Evolutionary conservation across 768 basidiomycete species (phyloP), one percentile per base, ranked within the genome.

Genomic region (Lactarius trivialis): DNA sequence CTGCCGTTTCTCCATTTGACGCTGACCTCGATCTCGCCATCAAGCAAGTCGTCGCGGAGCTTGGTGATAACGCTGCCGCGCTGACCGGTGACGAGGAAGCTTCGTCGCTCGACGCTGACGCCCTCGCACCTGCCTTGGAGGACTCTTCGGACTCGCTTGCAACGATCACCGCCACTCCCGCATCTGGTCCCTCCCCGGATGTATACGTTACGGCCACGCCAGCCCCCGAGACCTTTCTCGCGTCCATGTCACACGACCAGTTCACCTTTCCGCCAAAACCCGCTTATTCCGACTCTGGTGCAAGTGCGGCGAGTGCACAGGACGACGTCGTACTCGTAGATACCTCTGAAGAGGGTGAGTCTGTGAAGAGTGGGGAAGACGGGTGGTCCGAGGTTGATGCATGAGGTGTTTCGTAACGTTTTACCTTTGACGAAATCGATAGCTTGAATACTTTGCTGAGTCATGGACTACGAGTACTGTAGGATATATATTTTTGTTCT

Each of bases 381-480:
- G 63, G 45, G 19, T 64, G 63, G 63, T 56, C 63, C 6, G 58
- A 64, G 28, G 48, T 64, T 11, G 45, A 63, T 39, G 58, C 53
- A 0, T 64, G 33, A 60, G 32, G 33, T 28, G n/a, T n/a, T 0
- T 45, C 1, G 12, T 26, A 28, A n/a, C n/a, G n/a, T n/a, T n/a
- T n/a, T n/a, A n/a, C n/a, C n/a, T 36, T 24, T 7, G 32, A 55
- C 26, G 24, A 45, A 45, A 14, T 48, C 2, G 24, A 26, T 48
- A 26, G 24, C 21, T 24, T 24, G 12, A 24, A 48, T 48, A 48
- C 11, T n/a, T n/a, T n/a, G n/a, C n/a, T n/a, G n/a, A 12, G n/a
- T n/a, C n/a, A 24, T 12, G 45, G 12, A 48, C 45, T 14, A 11
- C n/a, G n/a, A 12, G 12, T n/a, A n/a, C n/a, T 48, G 30, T 30